phyloP scores from a whole-genome alignment of 768 basidiomycete genomes.

The Podaxis sp. region DNA sequence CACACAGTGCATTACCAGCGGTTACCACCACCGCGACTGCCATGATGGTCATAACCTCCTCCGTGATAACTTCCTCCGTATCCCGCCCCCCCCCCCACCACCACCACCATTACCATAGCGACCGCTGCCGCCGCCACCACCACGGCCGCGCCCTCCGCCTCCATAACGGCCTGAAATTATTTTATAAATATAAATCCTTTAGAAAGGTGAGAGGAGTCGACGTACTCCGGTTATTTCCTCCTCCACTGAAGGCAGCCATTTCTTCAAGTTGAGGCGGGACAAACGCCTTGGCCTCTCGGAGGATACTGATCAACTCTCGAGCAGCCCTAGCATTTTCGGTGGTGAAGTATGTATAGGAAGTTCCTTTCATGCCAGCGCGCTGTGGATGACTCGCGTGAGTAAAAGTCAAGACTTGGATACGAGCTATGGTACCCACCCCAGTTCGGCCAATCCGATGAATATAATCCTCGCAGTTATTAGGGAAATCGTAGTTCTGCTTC shows the following conservation, averaged over 20 bases:
- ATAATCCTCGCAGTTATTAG: slow-evolving; percentile 97
- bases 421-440: slow-evolving; percentile 49
- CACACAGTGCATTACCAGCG: slow-evolving; percentile 25
- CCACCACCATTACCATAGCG: slow-evolving; percentile 22
- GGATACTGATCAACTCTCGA: slow-evolving; percentile 82
- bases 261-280: slow-evolving; percentile 90
- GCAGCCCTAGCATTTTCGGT: slow-evolving; percentile 94
- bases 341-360: slow-evolving; percentile 94
- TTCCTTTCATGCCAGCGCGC: slow-evolving; percentile 91
- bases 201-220: slow-evolving; percentile 19
- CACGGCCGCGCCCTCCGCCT: slow-evolving; percentile 32
- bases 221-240: slow-evolving; percentile 72
- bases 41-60: slow-evolving; percentile 37
- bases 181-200: not conserved
- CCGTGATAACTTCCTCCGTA: slow-evolving; percentile 41
- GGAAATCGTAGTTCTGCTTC: slow-evolving; percentile 90
- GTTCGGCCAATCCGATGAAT: slow-evolving; percentile 99
- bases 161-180: slow-evolving; percentile 53
- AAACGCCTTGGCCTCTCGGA: slow-evolving; percentile 81
- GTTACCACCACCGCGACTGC: slow-evolving; percentile 29
- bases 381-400: slow-evolving; percentile 22
- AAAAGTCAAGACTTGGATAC: not conserved
- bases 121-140: slow-evolving; percentile 39
- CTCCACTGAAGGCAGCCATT: slow-evolving; percentile 85
- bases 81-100: slow-evolving; percentile 38